Conservation (phyloP, 2,329 filamentous ascomycete genomes). For the Botrytis pseudocinerea region DNA sequence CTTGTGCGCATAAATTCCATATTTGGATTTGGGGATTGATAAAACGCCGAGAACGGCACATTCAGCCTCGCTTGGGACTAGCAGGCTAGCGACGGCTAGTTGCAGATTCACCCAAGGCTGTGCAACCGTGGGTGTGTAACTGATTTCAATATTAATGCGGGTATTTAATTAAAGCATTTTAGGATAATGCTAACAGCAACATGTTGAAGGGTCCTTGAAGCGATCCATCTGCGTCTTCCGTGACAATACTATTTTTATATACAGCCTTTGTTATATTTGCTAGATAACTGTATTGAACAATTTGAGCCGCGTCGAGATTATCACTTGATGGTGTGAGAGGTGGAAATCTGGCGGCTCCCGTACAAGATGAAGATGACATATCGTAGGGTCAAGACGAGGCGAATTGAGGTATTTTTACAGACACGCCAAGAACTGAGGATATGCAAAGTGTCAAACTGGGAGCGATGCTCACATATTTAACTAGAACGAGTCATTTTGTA, state of each 20-base stretch:
- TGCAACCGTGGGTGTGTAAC: background rate
- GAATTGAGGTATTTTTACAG: background rate
- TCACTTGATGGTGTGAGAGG: background rate
- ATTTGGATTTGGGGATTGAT: background rate
- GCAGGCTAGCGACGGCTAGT: background rate
- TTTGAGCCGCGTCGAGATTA: background rate
- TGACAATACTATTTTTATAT: background rate
- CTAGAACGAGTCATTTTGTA: background rate
- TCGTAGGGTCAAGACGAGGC: background rate
- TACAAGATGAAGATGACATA: background rate
- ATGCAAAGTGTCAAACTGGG: background rate
- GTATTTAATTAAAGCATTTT: background rate
- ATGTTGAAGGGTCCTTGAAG: slow-evolving; percentile 13
- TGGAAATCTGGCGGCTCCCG: background rate
- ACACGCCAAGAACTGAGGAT: background rate
- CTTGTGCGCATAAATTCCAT: slow-evolving; percentile 2
- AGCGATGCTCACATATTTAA: background rate
- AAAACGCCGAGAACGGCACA: background rate
- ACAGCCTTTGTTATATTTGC: background rate
- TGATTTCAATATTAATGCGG: background rate
- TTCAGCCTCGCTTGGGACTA: background rate
- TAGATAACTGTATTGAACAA: background rate
- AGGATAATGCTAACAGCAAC: background rate
- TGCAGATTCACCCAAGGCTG: slow-evolving; percentile 6
- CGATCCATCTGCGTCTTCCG: background rate